Evolutionary conservation across 2,329 filamentous ascomycete species (phyloP).

Genomic region (Mycosphaerella sp.): DNA sequence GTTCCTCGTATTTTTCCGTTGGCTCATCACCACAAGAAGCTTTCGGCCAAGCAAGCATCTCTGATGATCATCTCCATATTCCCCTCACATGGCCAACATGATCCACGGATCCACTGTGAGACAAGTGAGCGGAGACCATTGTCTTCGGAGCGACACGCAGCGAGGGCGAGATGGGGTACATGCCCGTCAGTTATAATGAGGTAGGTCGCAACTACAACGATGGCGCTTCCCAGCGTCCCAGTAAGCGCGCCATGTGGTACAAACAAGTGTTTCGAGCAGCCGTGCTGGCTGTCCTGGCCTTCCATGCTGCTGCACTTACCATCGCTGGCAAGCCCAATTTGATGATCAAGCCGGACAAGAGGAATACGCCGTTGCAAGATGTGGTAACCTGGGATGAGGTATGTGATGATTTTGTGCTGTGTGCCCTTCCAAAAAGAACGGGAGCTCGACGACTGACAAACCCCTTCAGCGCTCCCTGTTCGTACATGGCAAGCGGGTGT

Average conservation of each 20-base stretch:
- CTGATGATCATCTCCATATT: constrained; percentile 16
- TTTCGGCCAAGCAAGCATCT: constrained; percentile 6
- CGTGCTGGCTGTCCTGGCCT: constrained; percentile 21
- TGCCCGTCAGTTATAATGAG: background rate
- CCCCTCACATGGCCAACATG: constrained; percentile 7
- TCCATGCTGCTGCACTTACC: constrained; percentile 37
- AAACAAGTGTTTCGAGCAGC: constrained; percentile 22
- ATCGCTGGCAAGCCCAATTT: constrained; percentile 46
- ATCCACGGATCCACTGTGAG: background rate
- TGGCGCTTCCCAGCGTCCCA: background rate
- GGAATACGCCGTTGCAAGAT: constrained; percentile 47
- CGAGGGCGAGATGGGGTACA: constrained; percentile 8
- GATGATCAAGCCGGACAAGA: constrained; percentile 45
- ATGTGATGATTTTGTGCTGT: background rate
- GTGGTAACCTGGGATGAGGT: constrained; percentile 63
- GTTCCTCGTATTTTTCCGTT: constrained; percentile 9
- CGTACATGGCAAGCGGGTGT: constrained; percentile 61
- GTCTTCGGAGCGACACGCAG: constrained; percentile 11
- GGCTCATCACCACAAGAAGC: constrained; percentile 11
- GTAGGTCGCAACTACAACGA: background rate
- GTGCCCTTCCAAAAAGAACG: background rate
- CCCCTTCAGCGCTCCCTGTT: constrained; percentile 53
- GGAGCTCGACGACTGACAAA: constrained; percentile 1
- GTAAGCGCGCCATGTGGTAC: constrained; percentile 23
- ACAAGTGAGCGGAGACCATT: background rate